These are phyloP conservation scores for Colletotrichum sp. DNA, from an alignment of 2,329 filamentous ascomycete species.

Conservation along the genomic window DNA sequence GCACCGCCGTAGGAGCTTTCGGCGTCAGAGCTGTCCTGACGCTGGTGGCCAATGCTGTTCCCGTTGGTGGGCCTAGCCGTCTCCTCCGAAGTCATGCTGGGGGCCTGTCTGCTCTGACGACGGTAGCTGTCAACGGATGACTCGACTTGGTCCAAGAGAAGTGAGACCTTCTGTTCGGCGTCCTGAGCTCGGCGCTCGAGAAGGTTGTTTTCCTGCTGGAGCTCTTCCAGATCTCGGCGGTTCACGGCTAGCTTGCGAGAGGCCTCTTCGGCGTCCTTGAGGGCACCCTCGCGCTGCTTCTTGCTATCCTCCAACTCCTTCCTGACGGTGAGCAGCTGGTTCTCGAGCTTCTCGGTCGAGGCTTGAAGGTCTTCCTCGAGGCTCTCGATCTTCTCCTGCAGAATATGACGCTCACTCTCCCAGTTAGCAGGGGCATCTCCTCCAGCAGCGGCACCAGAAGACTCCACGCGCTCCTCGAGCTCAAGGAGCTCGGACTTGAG, in stretches of 20 bases:
- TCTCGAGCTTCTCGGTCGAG: constrained; percentile 72
- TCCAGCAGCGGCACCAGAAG: constrained; percentile 30
- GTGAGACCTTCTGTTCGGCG: constrained; percentile 90
- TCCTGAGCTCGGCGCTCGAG: constrained; percentile 87
- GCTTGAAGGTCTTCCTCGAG: constrained; percentile 73
- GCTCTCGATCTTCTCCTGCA: constrained; percentile 72
- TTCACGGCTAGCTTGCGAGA: constrained; percentile 63
- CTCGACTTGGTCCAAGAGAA: constrained; percentile 94
- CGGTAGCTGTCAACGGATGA: constrained; percentile 94
- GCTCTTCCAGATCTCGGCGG: constrained; percentile 75
- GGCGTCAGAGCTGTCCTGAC: constrained; percentile 62
- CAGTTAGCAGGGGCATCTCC: constrained; percentile 62
- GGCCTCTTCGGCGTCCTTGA: constrained; percentile 58
- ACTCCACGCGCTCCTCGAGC: constrained; percentile 59
- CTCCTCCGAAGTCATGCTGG: constrained; percentile 56
- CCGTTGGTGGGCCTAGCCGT: constrained; percentile 38
- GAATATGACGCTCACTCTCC: constrained; percentile 73
- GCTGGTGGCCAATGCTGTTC: constrained; percentile 43
- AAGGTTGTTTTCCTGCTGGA: constrained; percentile 81
- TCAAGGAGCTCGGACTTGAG: constrained; percentile 83
- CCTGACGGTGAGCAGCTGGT: constrained; percentile 71
- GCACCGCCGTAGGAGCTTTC: constrained; percentile 68
- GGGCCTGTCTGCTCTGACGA: constrained; percentile 69
- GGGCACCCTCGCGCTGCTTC: constrained; percentile 72
- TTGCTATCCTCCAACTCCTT: constrained; percentile 71